Evolutionary conservation across 768 basidiomycete species (phyloP), one percentile per base, ranked within the genome.

Genomic region (Lyophyllum atratum): DNA sequence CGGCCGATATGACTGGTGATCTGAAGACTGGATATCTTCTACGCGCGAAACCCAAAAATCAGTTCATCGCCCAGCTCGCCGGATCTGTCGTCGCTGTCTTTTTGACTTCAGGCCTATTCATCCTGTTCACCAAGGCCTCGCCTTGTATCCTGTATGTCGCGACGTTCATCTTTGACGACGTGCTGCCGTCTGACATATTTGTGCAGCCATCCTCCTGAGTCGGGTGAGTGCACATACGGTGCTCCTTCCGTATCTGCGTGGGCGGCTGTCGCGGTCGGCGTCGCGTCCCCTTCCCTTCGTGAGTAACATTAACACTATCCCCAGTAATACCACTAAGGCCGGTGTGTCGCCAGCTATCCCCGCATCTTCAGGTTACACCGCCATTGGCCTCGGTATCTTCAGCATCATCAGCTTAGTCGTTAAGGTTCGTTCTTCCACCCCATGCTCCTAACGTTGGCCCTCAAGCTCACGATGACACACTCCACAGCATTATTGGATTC

Each of bases 11-110:
- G 86, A 82, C 81, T 45, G 80, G 85, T 54, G 86, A 88, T 66
- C 68, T 87, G 62, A 86, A 87, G 72, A 84, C 87, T n/a, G 84
- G 84, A 58, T 86, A 86, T 67, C 82, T 88, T 56, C 77, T 87
- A 24, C 75, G 86, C 49, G 81, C 85, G 12, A 86, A 85, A 62
- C 86, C 86, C 37, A 77, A 71, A 54, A 82, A 83, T 68, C 82
- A 87, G 70, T 87, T 87, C 64, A 72, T 83, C 58, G 84, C 81
- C 24, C 85, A 85, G 69, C 70, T 85, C 3, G 76, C 72, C 58
- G 85, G 86, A 50, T 74, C 85, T 21, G 72, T 84, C 54, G 81
- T 86, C 47, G 79, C 86, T 21, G 73, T 85, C 31, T 86, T 88
- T 76, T 72, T 87, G 68, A 77, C 76, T 53, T 75, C 76, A 5